These are phyloP conservation scores for Penicillium egyptiacum DNA, from an alignment of 495 filamentous ascomycete genomes.

Conservation along the genomic window DNA sequence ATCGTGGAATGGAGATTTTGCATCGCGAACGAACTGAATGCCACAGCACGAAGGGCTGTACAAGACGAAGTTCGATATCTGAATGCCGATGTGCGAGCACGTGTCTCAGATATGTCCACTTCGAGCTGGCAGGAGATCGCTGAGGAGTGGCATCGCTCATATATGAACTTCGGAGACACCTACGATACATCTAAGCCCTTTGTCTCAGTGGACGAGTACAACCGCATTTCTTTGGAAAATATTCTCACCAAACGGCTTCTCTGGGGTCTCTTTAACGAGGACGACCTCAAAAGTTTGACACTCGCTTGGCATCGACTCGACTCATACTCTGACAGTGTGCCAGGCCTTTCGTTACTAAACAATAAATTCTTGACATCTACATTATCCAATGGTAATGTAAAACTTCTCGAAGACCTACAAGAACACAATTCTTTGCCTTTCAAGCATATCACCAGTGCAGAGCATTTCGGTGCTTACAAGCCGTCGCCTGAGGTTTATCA, in stretches of 20 bases:
- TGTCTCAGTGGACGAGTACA: slow-evolving; percentile 25
- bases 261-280: slow-evolving; percentile 18
- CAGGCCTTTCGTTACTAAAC: slow-evolving; percentile 41
- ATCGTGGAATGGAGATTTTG: slow-evolving; percentile 26
- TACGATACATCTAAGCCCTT: slow-evolving; percentile 23
- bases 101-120: slow-evolving; percentile 16
- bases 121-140: slow-evolving; percentile 17
- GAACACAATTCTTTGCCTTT: slow-evolving; percentile 55
- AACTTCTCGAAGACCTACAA: slow-evolving; percentile 59
- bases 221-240: slow-evolving; percentile 18
- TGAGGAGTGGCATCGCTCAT: slow-evolving; percentile 21
- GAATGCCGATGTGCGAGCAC: slow-evolving; percentile 11
- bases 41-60: slow-evolving; percentile 13
- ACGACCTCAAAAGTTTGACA: slow-evolving; percentile 18
- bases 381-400: slow-evolving; percentile 69
- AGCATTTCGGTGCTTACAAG: slow-evolving; percentile 68
- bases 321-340: slow-evolving; percentile 19
- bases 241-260: slow-evolving; percentile 15
- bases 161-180: slow-evolving; percentile 24
- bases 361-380: slow-evolving; percentile 53
- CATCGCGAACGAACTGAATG: slow-evolving; percentile 21
- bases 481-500: slow-evolving; percentile 61
- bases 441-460: slow-evolving; percentile 56
- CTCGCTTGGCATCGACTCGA: slow-evolving; percentile 26
- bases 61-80: slow-evolving; percentile 12